Percentiles rank a stretch among this genome's conserved stretches.
Evolutionary conservation across 225 moss, liverwort and hornwort genomes (phyloP).

Genomic region (Asterella californica): DNA sequence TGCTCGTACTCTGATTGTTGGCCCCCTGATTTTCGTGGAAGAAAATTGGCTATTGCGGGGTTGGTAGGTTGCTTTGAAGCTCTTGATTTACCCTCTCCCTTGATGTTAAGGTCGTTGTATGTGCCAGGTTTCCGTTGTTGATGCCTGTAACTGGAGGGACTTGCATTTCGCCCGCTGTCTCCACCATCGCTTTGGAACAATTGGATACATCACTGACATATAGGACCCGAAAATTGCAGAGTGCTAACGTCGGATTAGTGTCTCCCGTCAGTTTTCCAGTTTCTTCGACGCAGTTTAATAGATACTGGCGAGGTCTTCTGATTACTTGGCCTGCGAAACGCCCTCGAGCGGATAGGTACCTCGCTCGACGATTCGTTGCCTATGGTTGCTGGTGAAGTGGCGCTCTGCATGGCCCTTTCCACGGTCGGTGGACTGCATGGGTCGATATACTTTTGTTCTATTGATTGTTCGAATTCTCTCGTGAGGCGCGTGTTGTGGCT

Average conservation of each 20-base stretch:
- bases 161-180: background rate
- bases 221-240: background rate
- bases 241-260: background rate
- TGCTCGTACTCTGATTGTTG: slow-evolving; percentile 9
- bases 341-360: background rate
- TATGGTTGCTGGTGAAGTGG: background rate
- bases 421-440: background rate
- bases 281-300: background rate
- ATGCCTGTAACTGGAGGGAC: background rate
- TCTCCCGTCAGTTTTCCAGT: background rate
- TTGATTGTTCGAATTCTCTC: background rate
- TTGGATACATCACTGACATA: background rate
- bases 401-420: background rate
- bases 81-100: background rate
- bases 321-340: too few relatives aligned
- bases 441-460: too few relatives aligned
- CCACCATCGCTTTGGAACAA: background rate
- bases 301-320: background rate
- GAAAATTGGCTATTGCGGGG: slow-evolving; percentile 22
- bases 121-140: background rate
- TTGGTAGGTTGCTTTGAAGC: slow-evolving; percentile 29
- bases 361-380: background rate
- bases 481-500: background rate
- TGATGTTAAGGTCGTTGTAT: background rate
- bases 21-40: slow-evolving; percentile 1